Base-by-base conservation (phyloP, 441 rosid genomes). In the Gossypium davidsonii region DNA sequence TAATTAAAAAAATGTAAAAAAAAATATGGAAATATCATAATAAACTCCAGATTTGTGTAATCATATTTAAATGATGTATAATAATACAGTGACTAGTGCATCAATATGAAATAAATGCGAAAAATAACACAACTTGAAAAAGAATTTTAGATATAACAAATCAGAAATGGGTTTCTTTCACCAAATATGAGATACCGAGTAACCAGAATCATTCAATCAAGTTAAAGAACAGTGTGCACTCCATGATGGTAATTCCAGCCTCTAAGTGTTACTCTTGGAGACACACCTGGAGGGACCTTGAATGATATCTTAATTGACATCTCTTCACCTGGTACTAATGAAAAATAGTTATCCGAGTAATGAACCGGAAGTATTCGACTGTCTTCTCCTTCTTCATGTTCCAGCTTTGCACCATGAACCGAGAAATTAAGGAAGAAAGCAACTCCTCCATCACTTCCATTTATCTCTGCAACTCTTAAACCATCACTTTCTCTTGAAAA, bases 341-440 rank as follows among this genome's bases (percentile, higher is more conserved):
- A 95, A 78, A 95, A 91, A 70, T 92, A 93, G 85, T 93, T 95
- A 77, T 92, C 92, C 0, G 99, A 85, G 79, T 95, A 95, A 79
- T 95, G 93, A 76, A 91, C 98, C 0, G 99, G 99, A 31, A 92
- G 90, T 74, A 95, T 95, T 78, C 99, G 86, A 2, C 93, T 87
- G 82, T 95, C 99, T 74, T 90, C 94, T 71, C 94, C 89, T 78
- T 80, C 88, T 78, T 83, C 68, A 49, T 37, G 74, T 48, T 81
- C 74, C 42, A 78, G 57, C 69, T 82, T 87, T 17, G 83, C 53
- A 59, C 83, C 88, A 78, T 88, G 97, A 58, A 95, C 91, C 1
- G 97, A 90, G 78, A 95, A 93, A 73, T 88, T 90, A 71, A 95
- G 93, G 82, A 95, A 95, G 80, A 95, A 95, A 17, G 98, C 96